Percentiles rank a stretch among this genome's conserved stretches.
Conservation (phyloP, 306 rosid species). For the Vigna reflexopilosa region DNA sequence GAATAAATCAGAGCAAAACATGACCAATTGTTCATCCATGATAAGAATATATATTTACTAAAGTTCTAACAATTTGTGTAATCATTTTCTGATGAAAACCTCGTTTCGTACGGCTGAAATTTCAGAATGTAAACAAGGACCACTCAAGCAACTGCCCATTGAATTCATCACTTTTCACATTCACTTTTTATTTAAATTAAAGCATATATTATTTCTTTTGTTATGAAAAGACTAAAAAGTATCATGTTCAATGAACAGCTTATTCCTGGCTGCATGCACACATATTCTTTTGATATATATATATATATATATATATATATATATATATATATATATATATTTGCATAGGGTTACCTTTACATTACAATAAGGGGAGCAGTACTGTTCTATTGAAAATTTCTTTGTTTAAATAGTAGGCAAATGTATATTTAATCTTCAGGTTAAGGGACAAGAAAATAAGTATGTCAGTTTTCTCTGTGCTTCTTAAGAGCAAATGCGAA, state of each 20-base stretch:
- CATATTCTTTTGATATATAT: background rate
- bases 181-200: slow-evolving; percentile 36
- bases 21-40: background rate
- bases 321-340: too few relatives aligned
- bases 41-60: background rate
- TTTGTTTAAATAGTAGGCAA: background rate
- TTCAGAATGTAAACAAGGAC: slow-evolving; percentile 42
- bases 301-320: background rate
- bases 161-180: background rate
- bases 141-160: slow-evolving; percentile 30
- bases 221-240: slow-evolving; percentile 40
- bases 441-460: background rate
- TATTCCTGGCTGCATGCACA: slow-evolving; percentile 41
- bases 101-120: slow-evolving; percentile 11
- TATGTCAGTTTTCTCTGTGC: background rate
- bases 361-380: slow-evolving; percentile 18
- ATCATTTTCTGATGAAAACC: background rate
- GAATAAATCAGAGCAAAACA: background rate
- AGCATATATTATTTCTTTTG: slow-evolving; percentile 14
- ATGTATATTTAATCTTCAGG: slow-evolving; percentile 8
- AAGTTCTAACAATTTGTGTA: background rate
- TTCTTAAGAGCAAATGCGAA: background rate
- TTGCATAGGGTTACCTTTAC: slow-evolving; percentile 27
- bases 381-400: background rate
- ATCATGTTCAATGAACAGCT: slow-evolving; percentile 32